Evolutionary conservation across 2,329 filamentous ascomycete species (phyloP).

Genomic region (Trichophaea hybrida): DNA sequence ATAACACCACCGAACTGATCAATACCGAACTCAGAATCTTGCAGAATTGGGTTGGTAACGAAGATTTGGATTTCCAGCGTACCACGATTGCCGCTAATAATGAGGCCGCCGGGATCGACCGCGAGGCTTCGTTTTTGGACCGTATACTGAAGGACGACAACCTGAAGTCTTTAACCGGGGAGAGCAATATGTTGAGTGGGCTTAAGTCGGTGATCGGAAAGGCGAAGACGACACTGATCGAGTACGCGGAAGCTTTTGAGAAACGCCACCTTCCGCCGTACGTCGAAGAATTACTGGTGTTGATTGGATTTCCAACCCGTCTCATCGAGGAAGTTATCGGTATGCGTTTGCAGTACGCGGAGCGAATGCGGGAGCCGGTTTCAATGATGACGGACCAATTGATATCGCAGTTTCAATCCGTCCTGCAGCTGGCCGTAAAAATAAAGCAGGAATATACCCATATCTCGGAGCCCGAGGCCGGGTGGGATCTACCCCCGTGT

Average conservation of each 20-base stretch:
- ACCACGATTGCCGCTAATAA: constrained; percentile 53
- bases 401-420: constrained; percentile 89
- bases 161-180: constrained; percentile 76
- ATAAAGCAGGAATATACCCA: constrained; percentile 81
- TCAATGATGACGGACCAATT: constrained; percentile 93
- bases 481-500: constrained; percentile 90
- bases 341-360: constrained; percentile 77
- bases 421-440: constrained; percentile 77
- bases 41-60: constrained; percentile 93
- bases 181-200: constrained; percentile 70
- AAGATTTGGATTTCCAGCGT: constrained; percentile 79
- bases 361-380: constrained; percentile 86
- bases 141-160: constrained; percentile 91
- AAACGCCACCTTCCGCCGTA: constrained; percentile 87
- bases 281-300: constrained; percentile 84
- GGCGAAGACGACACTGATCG: constrained; percentile 79
- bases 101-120: constrained; percentile 60
- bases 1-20: constrained; percentile 93
- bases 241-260: constrained; percentile 69
- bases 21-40: constrained; percentile 84
- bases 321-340: constrained; percentile 94
- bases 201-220: constrained; percentile 81
- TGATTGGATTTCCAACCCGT: constrained; percentile 94
- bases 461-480: constrained; percentile 72
- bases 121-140: constrained; percentile 81